Base-by-base conservation (phyloP, 2,329 filamentous ascomycete species). In the Scopulariopsis brevicaulis region DNA sequence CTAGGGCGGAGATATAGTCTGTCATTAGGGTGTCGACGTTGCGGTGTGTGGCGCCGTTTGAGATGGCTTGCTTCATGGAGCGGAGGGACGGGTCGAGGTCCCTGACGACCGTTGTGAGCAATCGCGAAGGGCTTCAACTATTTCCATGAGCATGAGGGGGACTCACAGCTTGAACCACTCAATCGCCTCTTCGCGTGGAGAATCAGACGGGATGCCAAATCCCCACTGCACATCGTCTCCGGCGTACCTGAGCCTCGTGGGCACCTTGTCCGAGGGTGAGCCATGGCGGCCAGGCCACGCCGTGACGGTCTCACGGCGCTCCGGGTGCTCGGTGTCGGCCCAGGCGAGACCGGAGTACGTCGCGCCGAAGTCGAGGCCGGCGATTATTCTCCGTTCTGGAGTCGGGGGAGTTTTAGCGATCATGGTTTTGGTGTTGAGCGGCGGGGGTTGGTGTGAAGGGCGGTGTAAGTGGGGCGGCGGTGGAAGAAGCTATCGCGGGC, bases 331-430 rank as follows among this genome's bases (percentile, higher is more conserved):
- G 1, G 74, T 74, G 59, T 77, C 71, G 50, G 74, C 74, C 75
- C 77, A 82, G 34, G 77, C 76, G n/a, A 81, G 70, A 34, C 77
- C 78, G 15, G 78, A 79, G 64, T 77, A 82, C 4, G 79, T 82
- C 14, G 79, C 82, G 28, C 79, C 79, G 62, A 82, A 81, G 63
- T 82, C 79, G 59, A 82, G 76, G 22, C 76, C 78, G 61, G 80
- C 71, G 56, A 81, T 71, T 60, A 80, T 74, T 64, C 71, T 75
- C 63, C 72, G 50, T 15, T 20, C 20, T 10, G n/a, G 7, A 24
- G 22, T 22, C 12, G 46, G n/a, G 22, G 22, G n/a, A 11, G 20
- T 24, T 14, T 20, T 12, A 12, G 46, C 3, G 14, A 12, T 14
- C 46, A 50, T 50, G 46, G 11, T 20, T 24, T 15, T 20, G 46